Conservation (phyloP, 306 rosid genomes). For the Lathyrus oleraceus region DNA sequence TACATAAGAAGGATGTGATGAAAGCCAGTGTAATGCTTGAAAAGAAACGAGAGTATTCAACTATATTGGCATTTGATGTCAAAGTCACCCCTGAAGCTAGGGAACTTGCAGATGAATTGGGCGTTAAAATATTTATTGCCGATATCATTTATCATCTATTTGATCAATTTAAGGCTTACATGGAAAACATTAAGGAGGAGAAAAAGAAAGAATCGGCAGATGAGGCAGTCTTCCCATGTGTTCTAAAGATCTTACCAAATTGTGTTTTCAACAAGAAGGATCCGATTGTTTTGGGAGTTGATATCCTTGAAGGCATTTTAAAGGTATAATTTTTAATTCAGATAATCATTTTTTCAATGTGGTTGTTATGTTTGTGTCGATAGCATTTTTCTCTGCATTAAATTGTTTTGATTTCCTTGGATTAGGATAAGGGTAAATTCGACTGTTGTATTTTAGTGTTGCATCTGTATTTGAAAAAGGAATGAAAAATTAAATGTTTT, state of each 20-base stretch:
- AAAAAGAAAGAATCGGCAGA: constrained; percentile 90
- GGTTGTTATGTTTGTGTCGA: constrained; percentile 7
- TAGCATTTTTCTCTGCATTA: constrained; percentile 15
- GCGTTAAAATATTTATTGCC: constrained; percentile 82
- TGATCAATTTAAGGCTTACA: constrained; percentile 90
- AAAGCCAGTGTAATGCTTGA: constrained; percentile 97
- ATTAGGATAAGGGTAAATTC: not conserved
- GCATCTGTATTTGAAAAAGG: not conserved
- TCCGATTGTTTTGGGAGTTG: constrained; percentile 97
- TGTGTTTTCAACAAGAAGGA: constrained; percentile 94
- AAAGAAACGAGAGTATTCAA: constrained; percentile 79
- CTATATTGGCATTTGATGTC: constrained; percentile 96
- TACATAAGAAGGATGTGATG: constrained; percentile 95
- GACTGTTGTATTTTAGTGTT: not conserved
- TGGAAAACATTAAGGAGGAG: constrained; percentile 87
- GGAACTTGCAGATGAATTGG: constrained; percentile 83
- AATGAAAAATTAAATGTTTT: not conserved
- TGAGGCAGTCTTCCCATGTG: constrained; percentile 94
- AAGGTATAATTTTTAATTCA: constrained; percentile 56
- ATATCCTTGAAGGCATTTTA: constrained; percentile 80
- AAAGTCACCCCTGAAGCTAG: constrained; percentile 93
- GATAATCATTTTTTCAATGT: not conserved
- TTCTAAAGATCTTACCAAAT: constrained; percentile 74
- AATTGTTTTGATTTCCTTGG: not conserved
- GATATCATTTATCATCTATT: constrained; percentile 94